Base-by-base conservation (phyloP, 768 basidiomycete genomes). In the Hypsizygus marmoreus region DNA sequence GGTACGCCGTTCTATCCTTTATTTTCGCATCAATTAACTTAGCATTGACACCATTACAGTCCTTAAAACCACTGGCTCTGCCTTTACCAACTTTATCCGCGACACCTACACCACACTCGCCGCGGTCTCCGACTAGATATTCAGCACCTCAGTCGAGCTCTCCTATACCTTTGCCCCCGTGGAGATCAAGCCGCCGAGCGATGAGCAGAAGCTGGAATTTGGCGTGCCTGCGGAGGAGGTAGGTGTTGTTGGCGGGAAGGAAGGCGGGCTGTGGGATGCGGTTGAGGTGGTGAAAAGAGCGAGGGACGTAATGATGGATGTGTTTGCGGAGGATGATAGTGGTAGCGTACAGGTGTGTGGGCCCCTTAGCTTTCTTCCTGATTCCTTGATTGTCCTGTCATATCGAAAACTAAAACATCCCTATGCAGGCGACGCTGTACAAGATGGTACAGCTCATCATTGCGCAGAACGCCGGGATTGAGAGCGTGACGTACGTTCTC, bases 71-170 rank as follows among this genome's bases (percentile, higher is more conserved):
- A 84, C 88, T 4, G 95, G 91, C 10, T 93, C 91, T 0, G 80
- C 86, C 0, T 97, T 98, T 62, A 76, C 84, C 44, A 74, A 78
- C 20, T 97, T 94, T 66, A 63, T 88, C 38, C 77, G 80, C 3
- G 93, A 95, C 65, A 89, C 93, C 58, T 91, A 83, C 67, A 94
- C 94, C n/a, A 94, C 91, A 1, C 79, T 95, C 16, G 71, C 64
- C 11, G 84, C 88, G 52, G 94, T 95, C 34, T 66, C 84, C 55
- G 95, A 98, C 53, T 80, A 95, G 6, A 86, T 97, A 57, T 86
- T 98, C 69, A 90, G 88, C 13, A 97, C 95, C 2, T 80, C 89
- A 4, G 72, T 98, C 45, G 88, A 95, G 51, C 72, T 92, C 19
- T 63, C 68, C 1, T 95, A 93, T 65, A 77, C 69, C 2, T 89